Evolutionary conservation across 2,329 filamentous ascomycete species (phyloP), one percentile per base, ranked within the genome.

Genomic region (Aureobasidium sp.): DNA sequence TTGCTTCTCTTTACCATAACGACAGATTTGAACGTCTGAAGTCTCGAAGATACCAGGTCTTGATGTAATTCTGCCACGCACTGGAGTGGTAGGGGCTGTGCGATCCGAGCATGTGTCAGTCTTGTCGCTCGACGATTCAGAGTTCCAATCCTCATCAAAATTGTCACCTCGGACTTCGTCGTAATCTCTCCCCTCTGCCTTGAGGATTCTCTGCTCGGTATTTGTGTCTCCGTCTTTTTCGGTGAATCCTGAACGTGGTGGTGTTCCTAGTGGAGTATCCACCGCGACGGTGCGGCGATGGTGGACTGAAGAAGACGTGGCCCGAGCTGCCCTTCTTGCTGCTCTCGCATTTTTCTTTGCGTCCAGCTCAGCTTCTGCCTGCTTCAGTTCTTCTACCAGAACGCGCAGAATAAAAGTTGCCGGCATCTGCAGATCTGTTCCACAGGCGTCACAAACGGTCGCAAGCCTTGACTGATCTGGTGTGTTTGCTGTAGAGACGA

Each of bases 1-100:
- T 6, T 19, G 24, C 5, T 56, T 27, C 3, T 52, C 60, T 15
- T 47, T 45, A n/a, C 59, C 48, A 19, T 17, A 39, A n/a, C 44
- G 49, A n/a, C 60, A 62, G 6, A 62, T 35, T 22, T 62, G 60
- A 17, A 62, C 12, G 17, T 62, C 50, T 7, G 50, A 19, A 8
- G 57, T 60, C 17, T 60, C 57, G 17, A 60, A 50, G 17, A 60
- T 60, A 14, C 35, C 33, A 17, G 45, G 45, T 24, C 45, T 29
- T 4, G 15, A 19, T 33, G 9, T 22, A 6, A 8, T 11, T 42
- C 45, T 60, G n/a, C 57, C 57, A 9, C 57, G 57, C 4, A n/a
- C 22, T 19, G 57, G 57, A 22, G 45, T 50, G 12, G 31, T 45
- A 14, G 45, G 57, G 8, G 27, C 9, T n/a, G 35, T 22, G 6